These are phyloP conservation scores for Solanum corneliomulleri DNA, from an alignment of 257 asterid species.

Conservation along the genomic window DNA sequence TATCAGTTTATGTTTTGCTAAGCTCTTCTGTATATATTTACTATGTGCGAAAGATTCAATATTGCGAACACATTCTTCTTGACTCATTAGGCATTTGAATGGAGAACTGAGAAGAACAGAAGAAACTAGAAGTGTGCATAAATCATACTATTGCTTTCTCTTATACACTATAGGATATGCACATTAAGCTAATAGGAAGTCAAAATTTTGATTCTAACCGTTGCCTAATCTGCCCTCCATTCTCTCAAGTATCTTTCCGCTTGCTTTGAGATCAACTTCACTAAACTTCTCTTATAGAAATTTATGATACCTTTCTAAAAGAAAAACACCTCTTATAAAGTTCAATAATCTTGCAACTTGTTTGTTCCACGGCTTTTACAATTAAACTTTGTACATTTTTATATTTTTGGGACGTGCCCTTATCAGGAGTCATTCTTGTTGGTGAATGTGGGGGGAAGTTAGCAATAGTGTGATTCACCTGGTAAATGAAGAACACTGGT, in stretches of 20 bases:
- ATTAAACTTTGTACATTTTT: not conserved
- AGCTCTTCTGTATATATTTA: not conserved
- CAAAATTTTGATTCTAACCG: not conserved
- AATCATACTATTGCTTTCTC: not conserved
- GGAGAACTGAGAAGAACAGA: not conserved
- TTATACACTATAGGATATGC: not conserved
- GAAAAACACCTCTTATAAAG: not conserved
- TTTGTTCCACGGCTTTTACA: not conserved
- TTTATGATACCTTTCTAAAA: not conserved
- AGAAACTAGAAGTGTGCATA: not conserved
- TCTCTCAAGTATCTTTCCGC: not conserved
- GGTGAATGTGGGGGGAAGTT: not conserved
- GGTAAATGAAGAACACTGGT: not conserved
- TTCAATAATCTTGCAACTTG: not conserved
- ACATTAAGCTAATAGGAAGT: not conserved
- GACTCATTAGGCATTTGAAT: not conserved
- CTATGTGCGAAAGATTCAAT: not conserved
- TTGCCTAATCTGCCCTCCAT: not conserved
- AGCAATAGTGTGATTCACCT: not conserved
- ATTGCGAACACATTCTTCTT: not conserved
- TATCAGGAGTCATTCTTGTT: not conserved
- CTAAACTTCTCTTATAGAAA: not conserved
- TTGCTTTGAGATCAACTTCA: not conserved
- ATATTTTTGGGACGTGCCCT: not conserved
- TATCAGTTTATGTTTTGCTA: not conserved